Base-by-base conservation (phyloP, 1,139 yeast genomes). In the Debaryomycetaceae sp. region DNA sequence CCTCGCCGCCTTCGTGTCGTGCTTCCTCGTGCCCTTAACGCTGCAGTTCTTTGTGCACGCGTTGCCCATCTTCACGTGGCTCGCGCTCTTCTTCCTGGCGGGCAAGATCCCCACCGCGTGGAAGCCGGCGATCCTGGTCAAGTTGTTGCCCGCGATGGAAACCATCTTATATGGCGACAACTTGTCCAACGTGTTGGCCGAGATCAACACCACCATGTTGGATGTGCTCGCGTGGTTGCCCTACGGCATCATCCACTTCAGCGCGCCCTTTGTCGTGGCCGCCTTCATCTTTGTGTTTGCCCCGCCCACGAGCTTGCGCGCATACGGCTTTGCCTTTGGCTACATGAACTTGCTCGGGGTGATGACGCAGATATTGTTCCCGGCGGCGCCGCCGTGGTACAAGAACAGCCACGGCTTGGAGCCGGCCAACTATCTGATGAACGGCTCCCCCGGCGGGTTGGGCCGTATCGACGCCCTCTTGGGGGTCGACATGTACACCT, bases 311-410 rank as follows among this genome's bases (percentile, higher is more conserved):
- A 69, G 88, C 7, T 63, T 91, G 31, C 78, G 95, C 40, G 78
- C 88, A 4, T 93, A 82, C 57, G 96, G 89, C 4, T 85, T 88
- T 65, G 93, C 96, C 6, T 88, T 91, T 61, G 99, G 99, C n/a
- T 89, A 84, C 64, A 83, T 91, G 93, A 91, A 89, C 58, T 63
- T 88, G 44, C 52, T 76, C 29, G 98, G 97, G 27, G 97, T 91
- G 16, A 51, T 66, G 29, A 73, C 75, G 37, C 98, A 91, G 61
- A 71, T 86, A 42, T 44, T 78, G 18, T 88, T 86, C 55, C 97
- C 98, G 3, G 86, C 95, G 31, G 96, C 98, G 38, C 95, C 99
- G 20, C 99, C 99, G 21, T 91, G 99, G 99, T 91, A 93, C 56
- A 88, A 88, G 53, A 77, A 76, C 42, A 58, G 80, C 32, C 80